phyloP scores from a whole-genome alignment of 176 grass and related monocot genomes.

The Aechmea fasciata region DNA sequence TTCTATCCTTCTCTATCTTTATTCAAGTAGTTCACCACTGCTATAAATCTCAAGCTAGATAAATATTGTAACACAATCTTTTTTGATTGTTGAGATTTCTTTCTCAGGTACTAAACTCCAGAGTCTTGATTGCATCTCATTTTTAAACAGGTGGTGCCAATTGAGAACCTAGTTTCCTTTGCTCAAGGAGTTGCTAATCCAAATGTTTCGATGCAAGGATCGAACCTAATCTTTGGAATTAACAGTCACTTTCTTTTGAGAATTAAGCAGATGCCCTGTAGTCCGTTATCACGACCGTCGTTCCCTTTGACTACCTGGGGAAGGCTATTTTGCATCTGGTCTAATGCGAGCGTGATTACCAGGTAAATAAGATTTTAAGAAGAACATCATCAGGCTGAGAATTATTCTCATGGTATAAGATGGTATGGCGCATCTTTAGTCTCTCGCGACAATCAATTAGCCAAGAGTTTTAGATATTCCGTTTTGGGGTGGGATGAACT shows the following conservation, averaged over 20 bases:
- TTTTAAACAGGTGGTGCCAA: conserved; percentile 7
- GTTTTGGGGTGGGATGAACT: not conserved
- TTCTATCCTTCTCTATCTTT: not conserved
- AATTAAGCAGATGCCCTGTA: not conserved
- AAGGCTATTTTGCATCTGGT: not conserved
- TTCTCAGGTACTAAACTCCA: not conserved
- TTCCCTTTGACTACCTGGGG: not conserved
- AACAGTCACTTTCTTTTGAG: not conserved
- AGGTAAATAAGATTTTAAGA: not conserved
- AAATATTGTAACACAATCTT: not conserved
- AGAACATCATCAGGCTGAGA: not conserved
- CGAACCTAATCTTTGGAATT: not conserved
- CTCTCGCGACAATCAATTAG: not conserved
- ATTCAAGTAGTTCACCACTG: not conserved
- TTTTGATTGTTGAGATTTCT: not conserved
- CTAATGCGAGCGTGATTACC: not conserved
- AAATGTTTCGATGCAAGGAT: not conserved
- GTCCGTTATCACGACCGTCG: not conserved
- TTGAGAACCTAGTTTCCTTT: not conserved
- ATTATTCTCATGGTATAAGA: not conserved
- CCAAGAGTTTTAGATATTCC: not conserved
- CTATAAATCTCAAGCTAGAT: not conserved
- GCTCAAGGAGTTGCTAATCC: not conserved
- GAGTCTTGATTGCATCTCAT: not conserved
- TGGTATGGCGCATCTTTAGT: not conserved